Evolutionary conservation across 768 basidiomycete genomes (phyloP), one percentile per base, ranked within the genome.

Genomic region (Serendipita sp.): DNA sequence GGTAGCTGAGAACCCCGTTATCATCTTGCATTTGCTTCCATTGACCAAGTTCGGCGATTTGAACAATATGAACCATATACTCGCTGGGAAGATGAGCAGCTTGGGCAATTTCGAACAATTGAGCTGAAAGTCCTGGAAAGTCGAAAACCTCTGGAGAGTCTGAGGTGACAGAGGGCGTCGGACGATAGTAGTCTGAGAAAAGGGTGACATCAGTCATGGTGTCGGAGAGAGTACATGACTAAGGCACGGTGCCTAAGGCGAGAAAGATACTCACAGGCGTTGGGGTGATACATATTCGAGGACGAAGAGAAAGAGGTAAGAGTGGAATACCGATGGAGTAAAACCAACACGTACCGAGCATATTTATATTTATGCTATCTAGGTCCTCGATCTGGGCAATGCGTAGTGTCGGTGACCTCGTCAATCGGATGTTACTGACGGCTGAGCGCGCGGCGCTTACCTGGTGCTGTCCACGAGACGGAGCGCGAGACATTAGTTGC

Each of bases 11-110:
- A 37, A 37, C 34, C 34, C 55, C 55, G 10, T 60, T 31, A 36
- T n/a, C 36, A n/a, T 60, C 55, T 37, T 60, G 55, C 16, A 60
- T 36, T n/a, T n/a, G 27, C 34, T 60, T 60, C 55, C 55, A 60
- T 60, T 31, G 55, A 27, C 55, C 55, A 60, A 60, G 55, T 36
- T 60, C 55, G 31, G 11, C 55, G n/a, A 60, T 60, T 31, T 60
- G 55, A 31, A n/a, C 29, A 10, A 60, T 29, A 60, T 29, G 33
- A 36, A 60, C 55, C 16, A 60, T 60, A 37, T 60, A 60, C 34
- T 60, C 55, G 27, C 10, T n/a, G 34, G 55, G 55, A 37, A 60
- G 36, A 3, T 60, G 55, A 34, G 16, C 18, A 10, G 33, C 55
- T 36, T 36, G 55, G 55, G 55, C 55, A n/a, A 60, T 60, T n/a